A percentile compares a stretch with the other conserved stretches of the same genome.
phyloP scores from a whole-genome alignment of 805 yeast genomes.

The Metschnikowia cerradonensis region DNA sequence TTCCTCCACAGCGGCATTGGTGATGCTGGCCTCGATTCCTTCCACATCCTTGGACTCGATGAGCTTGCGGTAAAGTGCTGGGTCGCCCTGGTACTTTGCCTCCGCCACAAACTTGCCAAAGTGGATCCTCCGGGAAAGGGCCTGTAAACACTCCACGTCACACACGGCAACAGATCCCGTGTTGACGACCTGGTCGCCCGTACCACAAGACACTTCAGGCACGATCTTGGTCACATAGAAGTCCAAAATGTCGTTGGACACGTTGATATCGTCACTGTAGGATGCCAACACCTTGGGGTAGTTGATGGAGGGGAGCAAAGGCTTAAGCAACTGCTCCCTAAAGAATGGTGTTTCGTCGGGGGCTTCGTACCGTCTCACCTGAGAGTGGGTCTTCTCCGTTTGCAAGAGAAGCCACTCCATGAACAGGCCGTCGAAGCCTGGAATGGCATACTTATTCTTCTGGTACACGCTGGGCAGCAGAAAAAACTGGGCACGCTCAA shows the following conservation, averaged over 20 bases:
- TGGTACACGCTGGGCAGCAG: conserved; percentile 73
- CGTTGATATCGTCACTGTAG: conserved; percentile 70
- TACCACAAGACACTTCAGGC: conserved; percentile 62
- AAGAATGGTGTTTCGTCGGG: conserved; percentile 93
- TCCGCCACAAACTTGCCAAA: conserved; percentile 98
- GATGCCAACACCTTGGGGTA: conserved; percentile 78
- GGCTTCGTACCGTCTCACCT: conserved; percentile 83
- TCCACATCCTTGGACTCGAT: conserved; percentile 61
- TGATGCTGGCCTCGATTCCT: conserved; percentile 77
- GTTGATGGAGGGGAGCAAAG: conserved; percentile 74
- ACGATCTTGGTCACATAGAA: conserved; percentile 72
- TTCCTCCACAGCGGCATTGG: conserved; percentile 83
- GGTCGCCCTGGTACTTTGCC: conserved; percentile 75
- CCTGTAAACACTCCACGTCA: conserved; percentile 85
- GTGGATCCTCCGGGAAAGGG: conserved; percentile 87
- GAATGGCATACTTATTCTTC: conserved; percentile 51
- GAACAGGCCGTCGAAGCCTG: conserved; percentile 73
- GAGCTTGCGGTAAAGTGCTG: conserved; percentile 56
- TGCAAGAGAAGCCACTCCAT: conserved; percentile 81
- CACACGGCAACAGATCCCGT: conserved; percentile 80
- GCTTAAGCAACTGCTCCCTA: conserved; percentile 59
- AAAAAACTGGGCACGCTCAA: conserved; percentile 88
- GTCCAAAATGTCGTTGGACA: conserved; percentile 63
- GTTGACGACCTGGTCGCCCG: conserved; percentile 78
- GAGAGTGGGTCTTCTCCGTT: conserved; percentile 62